These are phyloP conservation scores for Laburnicola sp. DNA, from an alignment of 2,329 filamentous ascomycete genomes.

Conservation along the genomic window DNA sequence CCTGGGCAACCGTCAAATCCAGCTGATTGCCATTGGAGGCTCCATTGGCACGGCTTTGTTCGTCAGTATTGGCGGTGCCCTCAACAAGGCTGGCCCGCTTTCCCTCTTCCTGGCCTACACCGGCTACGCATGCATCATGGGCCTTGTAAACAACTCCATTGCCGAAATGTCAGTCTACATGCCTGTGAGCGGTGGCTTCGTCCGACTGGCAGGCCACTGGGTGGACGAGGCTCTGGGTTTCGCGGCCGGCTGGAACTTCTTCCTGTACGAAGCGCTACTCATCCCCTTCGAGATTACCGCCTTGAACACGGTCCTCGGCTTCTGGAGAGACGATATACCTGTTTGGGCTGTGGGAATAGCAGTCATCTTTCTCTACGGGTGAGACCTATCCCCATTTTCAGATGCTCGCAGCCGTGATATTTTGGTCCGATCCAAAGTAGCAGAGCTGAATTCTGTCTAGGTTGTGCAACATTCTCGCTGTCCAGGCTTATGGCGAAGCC, in stretches of 20 bases:
- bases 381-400: constrained; percentile 19
- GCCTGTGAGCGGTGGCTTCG: constrained; percentile 65
- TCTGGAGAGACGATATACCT: constrained; percentile 53
- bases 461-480: constrained; percentile 52
- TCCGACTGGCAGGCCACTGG: constrained; percentile 67
- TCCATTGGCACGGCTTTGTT: constrained; percentile 56
- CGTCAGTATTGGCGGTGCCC: constrained; percentile 63
- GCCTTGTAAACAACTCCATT: constrained; percentile 65
- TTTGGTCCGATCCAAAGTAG: background rate
- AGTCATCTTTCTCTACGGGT: constrained; percentile 50
- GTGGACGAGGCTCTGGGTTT: constrained; percentile 68
- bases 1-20: constrained; percentile 47
- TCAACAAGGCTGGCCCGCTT: constrained; percentile 54
- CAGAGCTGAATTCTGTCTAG: constrained; percentile 34
- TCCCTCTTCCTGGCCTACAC: constrained; percentile 63
- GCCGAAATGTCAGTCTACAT: constrained; percentile 67
- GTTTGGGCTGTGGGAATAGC: constrained; percentile 47
- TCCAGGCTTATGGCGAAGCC: constrained; percentile 50
- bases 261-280: constrained; percentile 55
- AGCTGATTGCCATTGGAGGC: constrained; percentile 48
- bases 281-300: constrained; percentile 58
- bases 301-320: constrained; percentile 44
- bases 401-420: background rate
- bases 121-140: constrained; percentile 60
- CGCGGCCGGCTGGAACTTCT: constrained; percentile 57